Evolutionary conservation across 805 yeast genomes (phyloP).

Genomic region (Torulaspora delbrueckii): DNA sequence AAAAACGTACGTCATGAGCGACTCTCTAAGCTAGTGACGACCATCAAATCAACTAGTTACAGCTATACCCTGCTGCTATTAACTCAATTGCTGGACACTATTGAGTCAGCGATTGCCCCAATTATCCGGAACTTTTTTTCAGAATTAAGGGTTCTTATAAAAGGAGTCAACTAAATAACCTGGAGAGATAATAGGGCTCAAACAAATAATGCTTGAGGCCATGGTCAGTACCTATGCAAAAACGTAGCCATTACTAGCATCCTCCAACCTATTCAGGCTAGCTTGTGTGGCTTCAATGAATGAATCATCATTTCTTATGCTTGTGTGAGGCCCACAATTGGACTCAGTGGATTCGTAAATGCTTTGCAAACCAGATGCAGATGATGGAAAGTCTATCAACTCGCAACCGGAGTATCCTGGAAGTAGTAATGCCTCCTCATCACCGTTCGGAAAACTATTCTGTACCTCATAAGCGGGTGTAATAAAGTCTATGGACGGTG

Average conservation of each 20-base stretch:
- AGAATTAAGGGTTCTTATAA: neutral
- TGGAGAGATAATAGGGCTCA: too few relatives aligned
- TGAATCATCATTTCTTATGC: conserved; percentile 8
- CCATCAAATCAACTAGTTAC: neutral
- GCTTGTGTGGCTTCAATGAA: conserved; percentile 12
- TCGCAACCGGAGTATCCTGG: conserved; percentile 10
- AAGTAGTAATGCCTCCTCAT: conserved; percentile 3
- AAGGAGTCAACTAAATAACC: too few relatives aligned
- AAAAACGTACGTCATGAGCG: neutral
- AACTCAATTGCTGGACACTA: neutral
- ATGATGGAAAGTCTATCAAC: conserved; percentile 1
- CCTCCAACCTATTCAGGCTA: conserved; percentile 22
- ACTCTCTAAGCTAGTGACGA: neutral
- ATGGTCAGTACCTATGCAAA: conserved; percentile 13
- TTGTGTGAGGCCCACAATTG: conserved; percentile 5
- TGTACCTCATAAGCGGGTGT: neutral
- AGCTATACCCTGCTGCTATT: neutral
- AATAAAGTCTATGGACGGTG: conserved; percentile 3
- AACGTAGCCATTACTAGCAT: conserved; percentile 25
- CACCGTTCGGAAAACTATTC: neutral
- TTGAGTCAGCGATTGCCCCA: neutral
- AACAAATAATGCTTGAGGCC: neutral
- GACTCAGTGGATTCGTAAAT: neutral
- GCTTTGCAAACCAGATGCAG: conserved; percentile 12
- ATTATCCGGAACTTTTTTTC: neutral